Percentiles rank a stretch among this genome's conserved stretches.
These are phyloP conservation scores for Naganishia kalamii DNA, from an alignment of 768 basidiomycete species.

Conservation along the genomic window DNA sequence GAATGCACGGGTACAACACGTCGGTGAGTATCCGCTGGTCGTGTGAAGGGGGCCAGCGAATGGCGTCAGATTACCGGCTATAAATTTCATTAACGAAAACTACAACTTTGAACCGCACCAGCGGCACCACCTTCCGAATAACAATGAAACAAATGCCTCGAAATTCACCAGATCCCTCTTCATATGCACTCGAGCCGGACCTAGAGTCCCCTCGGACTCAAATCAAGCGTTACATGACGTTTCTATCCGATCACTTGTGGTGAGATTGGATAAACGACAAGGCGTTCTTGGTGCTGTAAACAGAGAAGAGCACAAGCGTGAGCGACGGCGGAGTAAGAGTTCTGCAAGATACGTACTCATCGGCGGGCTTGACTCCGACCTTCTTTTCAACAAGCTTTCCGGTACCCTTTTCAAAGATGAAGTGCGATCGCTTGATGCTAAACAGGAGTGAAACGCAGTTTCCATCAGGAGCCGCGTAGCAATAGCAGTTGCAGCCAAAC, in stretches of 20 bases:
- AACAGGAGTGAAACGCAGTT: background rate
- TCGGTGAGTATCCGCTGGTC: no score
- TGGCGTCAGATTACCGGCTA: background rate
- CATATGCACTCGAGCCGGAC: background rate
- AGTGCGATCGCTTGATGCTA: constrained; percentile 85
- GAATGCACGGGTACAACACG: no score
- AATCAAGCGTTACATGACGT: background rate
- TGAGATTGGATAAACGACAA: constrained; percentile 14
- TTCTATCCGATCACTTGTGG: background rate
- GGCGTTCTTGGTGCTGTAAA: constrained; percentile 7
- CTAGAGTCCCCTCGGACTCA: background rate
- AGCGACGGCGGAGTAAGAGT: background rate
- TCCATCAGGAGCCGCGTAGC: background rate
- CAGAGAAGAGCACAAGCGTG: background rate
- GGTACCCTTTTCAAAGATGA: constrained; percentile 77
- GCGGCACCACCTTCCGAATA: no score
- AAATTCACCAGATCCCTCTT: no score
- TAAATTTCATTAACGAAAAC: constrained; percentile 16
- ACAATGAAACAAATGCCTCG: no score
- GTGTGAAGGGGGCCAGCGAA: no score
- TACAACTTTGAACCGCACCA: constrained; percentile 14
- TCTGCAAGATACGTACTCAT: constrained; percentile 49
- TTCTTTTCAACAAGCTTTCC: constrained; percentile 80
- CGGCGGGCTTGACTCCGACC: constrained; percentile 75
- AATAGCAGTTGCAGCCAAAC: background rate